Conservation (phyloP, 768 basidiomycete genomes). For the Dictyophora rubrovolvata region DNA sequence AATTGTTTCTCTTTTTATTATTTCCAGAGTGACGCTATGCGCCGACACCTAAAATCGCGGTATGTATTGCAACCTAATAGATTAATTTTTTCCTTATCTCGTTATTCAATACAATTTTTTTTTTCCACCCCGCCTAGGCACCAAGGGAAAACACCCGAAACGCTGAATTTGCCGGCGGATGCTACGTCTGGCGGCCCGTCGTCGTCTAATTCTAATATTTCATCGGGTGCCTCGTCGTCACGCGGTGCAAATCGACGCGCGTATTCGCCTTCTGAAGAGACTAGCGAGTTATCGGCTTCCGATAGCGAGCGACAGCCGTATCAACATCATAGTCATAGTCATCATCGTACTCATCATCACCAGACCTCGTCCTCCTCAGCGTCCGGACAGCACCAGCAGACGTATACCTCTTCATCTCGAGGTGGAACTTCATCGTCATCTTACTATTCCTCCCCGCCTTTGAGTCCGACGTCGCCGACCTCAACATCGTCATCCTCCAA, state of each 20-base stretch:
- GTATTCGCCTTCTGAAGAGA: background rate
- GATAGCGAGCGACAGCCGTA: slow-evolving; percentile 3
- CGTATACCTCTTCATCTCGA: background rate
- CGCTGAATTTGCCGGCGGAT: background rate
- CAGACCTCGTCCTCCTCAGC: background rate
- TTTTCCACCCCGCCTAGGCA: slow-evolving; percentile 1
- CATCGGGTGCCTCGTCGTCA: background rate
- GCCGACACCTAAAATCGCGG: slow-evolving; percentile 74
- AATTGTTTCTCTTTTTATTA: slow-evolving; percentile 8
- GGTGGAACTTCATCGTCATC: background rate
- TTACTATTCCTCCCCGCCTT: background rate
- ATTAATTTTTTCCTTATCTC: background rate
- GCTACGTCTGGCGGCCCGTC: background rate
- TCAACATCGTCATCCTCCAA: background rate
- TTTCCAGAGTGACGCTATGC: slow-evolving; percentile 65
- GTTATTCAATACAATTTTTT: background rate
- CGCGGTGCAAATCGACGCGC: slow-evolving; percentile 2
- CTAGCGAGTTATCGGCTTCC: slow-evolving; percentile 7
- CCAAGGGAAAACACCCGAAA: slow-evolving; percentile 8
- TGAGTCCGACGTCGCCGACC: background rate
- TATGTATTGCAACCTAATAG: slow-evolving; percentile 19
- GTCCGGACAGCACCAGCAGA: no score
- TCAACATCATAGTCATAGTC: background rate
- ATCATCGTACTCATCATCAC: background rate
- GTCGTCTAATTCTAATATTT: background rate